phyloP scores from a whole-genome alignment of 169 alveolate species.

The Plasmodium coatneyi region DNA sequence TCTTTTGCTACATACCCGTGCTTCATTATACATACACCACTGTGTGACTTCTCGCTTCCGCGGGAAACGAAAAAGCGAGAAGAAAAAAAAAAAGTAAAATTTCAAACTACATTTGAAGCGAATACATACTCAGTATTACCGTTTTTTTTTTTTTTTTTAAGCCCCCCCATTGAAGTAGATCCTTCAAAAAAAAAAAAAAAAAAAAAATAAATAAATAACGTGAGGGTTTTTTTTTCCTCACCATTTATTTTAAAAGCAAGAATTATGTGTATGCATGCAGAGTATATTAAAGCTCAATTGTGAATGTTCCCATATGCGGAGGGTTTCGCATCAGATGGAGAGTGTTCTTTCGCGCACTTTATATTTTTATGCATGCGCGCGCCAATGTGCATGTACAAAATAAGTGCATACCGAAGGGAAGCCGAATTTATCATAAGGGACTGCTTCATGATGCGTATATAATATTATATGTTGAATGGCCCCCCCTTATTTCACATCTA shows the following conservation, averaged over 20 bases:
- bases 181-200: neutral
- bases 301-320: neutral
- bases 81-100: slow-evolving; percentile 8
- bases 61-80: neutral
- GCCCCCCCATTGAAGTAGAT: neutral
- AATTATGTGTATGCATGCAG: neutral
- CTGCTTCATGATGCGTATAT: neutral
- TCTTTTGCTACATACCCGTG: neutral
- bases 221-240: neutral
- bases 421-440: neutral
- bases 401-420: neutral
- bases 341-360: neutral
- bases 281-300: neutral
- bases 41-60: neutral
- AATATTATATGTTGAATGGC: neutral
- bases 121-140: neutral
- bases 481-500: neutral
- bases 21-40: neutral
- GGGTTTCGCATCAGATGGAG: neutral
- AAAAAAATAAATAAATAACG: neutral
- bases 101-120: neutral
- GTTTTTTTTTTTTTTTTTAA: neutral
- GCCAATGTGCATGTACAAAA: neutral
- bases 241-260: neutral
- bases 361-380: neutral